Conservation (phyloP, 352 stramenopile genomes). For the Phytophthora colocasiae region DNA sequence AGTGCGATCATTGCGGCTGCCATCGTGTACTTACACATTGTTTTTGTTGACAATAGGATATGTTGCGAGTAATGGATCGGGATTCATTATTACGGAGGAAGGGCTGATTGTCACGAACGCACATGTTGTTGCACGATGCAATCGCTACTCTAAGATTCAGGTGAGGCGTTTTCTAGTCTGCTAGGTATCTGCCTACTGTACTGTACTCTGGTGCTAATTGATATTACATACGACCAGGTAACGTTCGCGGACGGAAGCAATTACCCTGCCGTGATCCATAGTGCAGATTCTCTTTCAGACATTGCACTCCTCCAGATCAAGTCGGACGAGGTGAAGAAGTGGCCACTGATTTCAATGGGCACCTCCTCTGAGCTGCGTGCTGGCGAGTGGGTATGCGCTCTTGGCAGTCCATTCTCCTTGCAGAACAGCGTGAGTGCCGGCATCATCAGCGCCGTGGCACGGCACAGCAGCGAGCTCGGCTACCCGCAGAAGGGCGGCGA, state of each 20-base stretch:
- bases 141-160: constrained; percentile 85
- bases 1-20: background rate
- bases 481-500: constrained; percentile 81
- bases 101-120: constrained; percentile 94
- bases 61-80: constrained; percentile 85
- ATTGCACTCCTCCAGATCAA: constrained; percentile 92
- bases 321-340: constrained; percentile 55
- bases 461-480: constrained; percentile 90
- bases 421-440: constrained; percentile 93
- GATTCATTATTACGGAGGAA: constrained; percentile 91
- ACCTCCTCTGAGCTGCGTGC: constrained; percentile 79
- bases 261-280: constrained; percentile 80
- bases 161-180: constrained; percentile 24
- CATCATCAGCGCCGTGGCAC: constrained; percentile 91
- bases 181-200: no score
- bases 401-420: constrained; percentile 92
- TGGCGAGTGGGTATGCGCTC: constrained; percentile 93
- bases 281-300: constrained; percentile 89
- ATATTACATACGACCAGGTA: constrained; percentile 41
- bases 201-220: no score
- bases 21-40: background rate
- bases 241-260: constrained; percentile 88
- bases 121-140: constrained; percentile 89
- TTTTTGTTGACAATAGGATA: constrained; percentile 48
- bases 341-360: constrained; percentile 78